phyloP scores from a whole-genome alignment of 2,329 filamentous ascomycete genomes.

The Fusarium sp. region DNA sequence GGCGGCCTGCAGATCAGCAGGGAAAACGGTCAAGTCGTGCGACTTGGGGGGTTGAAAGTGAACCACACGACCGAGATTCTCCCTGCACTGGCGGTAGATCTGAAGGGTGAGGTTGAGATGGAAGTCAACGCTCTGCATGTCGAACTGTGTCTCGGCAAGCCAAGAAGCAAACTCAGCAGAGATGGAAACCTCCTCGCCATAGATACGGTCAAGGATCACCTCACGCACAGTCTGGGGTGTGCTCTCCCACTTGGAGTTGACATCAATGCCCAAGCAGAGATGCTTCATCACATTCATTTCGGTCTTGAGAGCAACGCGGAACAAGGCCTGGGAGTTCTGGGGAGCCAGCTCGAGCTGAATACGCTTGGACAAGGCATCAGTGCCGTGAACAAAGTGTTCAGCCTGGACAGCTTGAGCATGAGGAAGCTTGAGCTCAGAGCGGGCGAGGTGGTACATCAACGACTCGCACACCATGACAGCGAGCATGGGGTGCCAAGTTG shows the following conservation, averaged over 20 bases:
- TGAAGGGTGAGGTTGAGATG: slow-evolving; percentile 19
- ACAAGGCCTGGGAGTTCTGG: slow-evolving; percentile 7
- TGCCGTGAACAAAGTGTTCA: slow-evolving; percentile 21
- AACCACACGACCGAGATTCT: slow-evolving; percentile 1
- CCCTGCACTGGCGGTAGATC: slow-evolving; percentile 17
- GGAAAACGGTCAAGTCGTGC: neutral
- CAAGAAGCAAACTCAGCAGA: slow-evolving; percentile 12
- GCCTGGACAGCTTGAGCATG: slow-evolving; percentile 19
- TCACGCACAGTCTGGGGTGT: slow-evolving; percentile 18
- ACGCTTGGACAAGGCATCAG: slow-evolving; percentile 9
- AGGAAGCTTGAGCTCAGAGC: slow-evolving; percentile 14
- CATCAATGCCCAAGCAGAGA: slow-evolving; percentile 17
- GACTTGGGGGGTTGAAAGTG: neutral
- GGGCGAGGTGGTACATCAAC: slow-evolving; percentile 19
- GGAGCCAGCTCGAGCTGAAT: slow-evolving; percentile 22
- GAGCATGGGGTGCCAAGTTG: slow-evolving; percentile 5
- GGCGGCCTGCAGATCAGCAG: neutral
- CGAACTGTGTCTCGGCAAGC: neutral
- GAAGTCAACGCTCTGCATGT: slow-evolving; percentile 20
- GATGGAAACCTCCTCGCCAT: slow-evolving; percentile 9
- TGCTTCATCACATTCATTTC: slow-evolving; percentile 27
- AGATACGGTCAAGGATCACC: slow-evolving; percentile 14
- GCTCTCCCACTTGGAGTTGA: slow-evolving; percentile 21
- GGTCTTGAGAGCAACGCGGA: slow-evolving; percentile 16
- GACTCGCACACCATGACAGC: slow-evolving; percentile 12